Base-by-base conservation (phyloP, 805 yeast species). In the Metschnikowia bowlesiae region DNA sequence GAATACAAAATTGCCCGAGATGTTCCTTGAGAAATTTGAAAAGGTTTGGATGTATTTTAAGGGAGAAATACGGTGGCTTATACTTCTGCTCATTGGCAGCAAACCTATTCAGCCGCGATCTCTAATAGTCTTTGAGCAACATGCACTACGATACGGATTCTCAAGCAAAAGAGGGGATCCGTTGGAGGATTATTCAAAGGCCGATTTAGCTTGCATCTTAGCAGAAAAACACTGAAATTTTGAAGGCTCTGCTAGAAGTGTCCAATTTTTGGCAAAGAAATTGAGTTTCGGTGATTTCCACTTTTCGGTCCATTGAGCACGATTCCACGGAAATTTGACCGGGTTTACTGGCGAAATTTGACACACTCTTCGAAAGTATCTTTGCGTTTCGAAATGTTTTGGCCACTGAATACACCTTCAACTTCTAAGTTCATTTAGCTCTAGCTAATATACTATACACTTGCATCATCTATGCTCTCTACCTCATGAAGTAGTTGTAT, bases 401-500 rank as follows among this genome's bases (percentile, higher is more conserved):
- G 22, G 22, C 22, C 22, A 22, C 22, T 5, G 2, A 22, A 22
- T 22, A 22, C 22, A 22, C 22, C 36, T 13, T 33, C 13, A n/a
- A 33, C 4, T 18, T 37, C 26, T 22, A 37, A 18, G 11, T 37
- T 37, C 26, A 37, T 28, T 28, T 26, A 18, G 13, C 7, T 39
- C 13, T 7, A 22, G 29, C 40, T 28, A 16, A 29, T 39, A 8
- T 39, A 28, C 32, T 39, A 14, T 14, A 14, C 28, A 18, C 13
- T 32, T 6, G 31, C 26, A 9, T 22, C 38, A 31, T 38, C 9
- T 42, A 22, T 32, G 18, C 9, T 11, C 32, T 11, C 42, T 69
- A 87, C 67, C 91, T 85, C 83, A 89, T 81, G 65, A 85, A 78
- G 71, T 83, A 87, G 61, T 81, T 78, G 68, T 75, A 76, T 65